A percentile compares a stretch with the other conserved stretches of the same genome.
Evolutionary conservation across 371 early-diverging fungal genomes (phyloP).

Genomic region (Syncephalastrum sp.): DNA sequence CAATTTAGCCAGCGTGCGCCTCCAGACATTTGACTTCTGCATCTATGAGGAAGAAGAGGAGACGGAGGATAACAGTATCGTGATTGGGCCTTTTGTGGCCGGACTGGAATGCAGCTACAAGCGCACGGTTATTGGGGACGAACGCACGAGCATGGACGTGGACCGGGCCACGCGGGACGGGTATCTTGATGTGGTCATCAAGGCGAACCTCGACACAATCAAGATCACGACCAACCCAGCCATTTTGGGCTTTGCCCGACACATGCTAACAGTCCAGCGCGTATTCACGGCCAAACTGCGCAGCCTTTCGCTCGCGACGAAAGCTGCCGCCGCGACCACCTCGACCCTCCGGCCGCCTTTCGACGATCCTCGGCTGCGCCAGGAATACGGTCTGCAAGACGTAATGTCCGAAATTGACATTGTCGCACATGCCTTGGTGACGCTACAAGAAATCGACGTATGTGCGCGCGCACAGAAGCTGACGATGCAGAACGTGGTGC

Average conservation of each 20-base stretch:
- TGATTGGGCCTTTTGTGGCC: slow-evolving; percentile 27
- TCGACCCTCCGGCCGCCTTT: background rate
- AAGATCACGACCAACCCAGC: slow-evolving; percentile 60
- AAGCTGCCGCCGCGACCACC: slow-evolving; percentile 2
- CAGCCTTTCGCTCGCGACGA: slow-evolving; percentile 29
- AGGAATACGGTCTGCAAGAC: slow-evolving; percentile 22
- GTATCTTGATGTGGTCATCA: slow-evolving; percentile 51
- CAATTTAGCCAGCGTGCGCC: slow-evolving; percentile 34
- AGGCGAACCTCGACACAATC: slow-evolving; percentile 48
- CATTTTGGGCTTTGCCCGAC: slow-evolving; percentile 70
- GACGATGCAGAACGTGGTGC: slow-evolving; percentile 31
- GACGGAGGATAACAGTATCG: slow-evolving; percentile 35
- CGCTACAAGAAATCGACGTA: slow-evolving; percentile 36
- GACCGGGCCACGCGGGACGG: slow-evolving; percentile 32
- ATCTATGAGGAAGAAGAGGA: slow-evolving; percentile 48
- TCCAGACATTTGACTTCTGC: slow-evolving; percentile 34
- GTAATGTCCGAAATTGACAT: slow-evolving; percentile 39
- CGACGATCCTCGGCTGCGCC: slow-evolving; percentile 7
- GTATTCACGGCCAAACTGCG: slow-evolving; percentile 58
- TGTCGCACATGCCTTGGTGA: slow-evolving; percentile 37
- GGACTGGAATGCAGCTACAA: slow-evolving; percentile 37
- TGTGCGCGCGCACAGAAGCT: slow-evolving; percentile 51
- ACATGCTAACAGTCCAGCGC: slow-evolving; percentile 72
- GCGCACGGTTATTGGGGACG: slow-evolving; percentile 23
- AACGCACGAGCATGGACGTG: slow-evolving; percentile 8